A percentile compares a stretch with the other conserved stretches of the same genome.
Evolutionary conservation across 768 basidiomycete species (phyloP).

Genomic region (Psilocybe azurescens): DNA sequence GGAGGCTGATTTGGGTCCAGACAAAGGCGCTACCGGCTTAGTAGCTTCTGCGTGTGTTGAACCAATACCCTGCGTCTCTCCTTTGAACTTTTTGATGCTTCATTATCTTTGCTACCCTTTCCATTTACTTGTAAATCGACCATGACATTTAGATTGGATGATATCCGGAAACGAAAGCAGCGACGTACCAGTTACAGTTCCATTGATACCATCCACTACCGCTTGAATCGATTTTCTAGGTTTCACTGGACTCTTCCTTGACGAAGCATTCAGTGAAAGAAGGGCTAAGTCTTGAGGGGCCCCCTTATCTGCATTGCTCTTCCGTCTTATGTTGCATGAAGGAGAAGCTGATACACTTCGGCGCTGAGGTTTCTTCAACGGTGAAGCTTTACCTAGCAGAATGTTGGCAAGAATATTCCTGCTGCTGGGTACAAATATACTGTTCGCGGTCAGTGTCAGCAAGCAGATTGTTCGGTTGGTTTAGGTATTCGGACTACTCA

Average conservation of each 20-base stretch:
- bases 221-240: background rate
- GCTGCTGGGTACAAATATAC: slow-evolving; percentile 58
- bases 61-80: background rate
- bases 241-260: slow-evolving; percentile 12
- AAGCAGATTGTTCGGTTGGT: background rate
- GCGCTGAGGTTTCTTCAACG: slow-evolving; percentile 27
- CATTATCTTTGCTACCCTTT: background rate
- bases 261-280: background rate
- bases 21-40: slow-evolving; percentile 1
- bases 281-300: background rate
- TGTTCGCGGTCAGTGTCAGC: slow-evolving; percentile 23
- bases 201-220: background rate
- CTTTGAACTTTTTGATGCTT: background rate
- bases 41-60: slow-evolving; percentile 11
- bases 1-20: background rate
- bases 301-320: background rate
- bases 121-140: background rate
- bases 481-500: slow-evolving; percentile 31
- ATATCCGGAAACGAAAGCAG: background rate
- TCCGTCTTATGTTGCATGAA: slow-evolving; percentile 1
- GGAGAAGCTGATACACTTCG: slow-evolving; percentile 39
- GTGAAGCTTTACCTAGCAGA: slow-evolving; percentile 50
- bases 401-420: slow-evolving; percentile 57
- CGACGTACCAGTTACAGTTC: background rate
- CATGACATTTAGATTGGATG: too few relatives aligned